Evolutionary conservation across 2,329 filamentous ascomycete species (phyloP), one percentile per base, ranked within the genome.

Genomic region (Colletotrichum viniferum): DNA sequence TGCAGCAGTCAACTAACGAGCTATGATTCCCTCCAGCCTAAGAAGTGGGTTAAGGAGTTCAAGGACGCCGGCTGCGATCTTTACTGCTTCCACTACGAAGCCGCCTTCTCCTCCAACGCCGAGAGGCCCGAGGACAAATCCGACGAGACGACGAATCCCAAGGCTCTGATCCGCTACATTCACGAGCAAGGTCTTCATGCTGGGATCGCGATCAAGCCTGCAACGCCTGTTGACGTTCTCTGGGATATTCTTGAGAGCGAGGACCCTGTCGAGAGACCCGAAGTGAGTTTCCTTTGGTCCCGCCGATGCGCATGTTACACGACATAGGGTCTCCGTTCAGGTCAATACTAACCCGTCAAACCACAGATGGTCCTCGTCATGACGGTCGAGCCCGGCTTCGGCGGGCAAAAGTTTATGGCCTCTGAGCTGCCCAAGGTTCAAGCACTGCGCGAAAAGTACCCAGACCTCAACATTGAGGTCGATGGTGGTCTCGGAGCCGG

Each of bases 31-130:
- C 18, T 74, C 12, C 28, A 97, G 96, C 97, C 97, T 79, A 97
- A 98, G 89, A 96, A 96, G 90, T 99, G 97, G 97, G 96, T 98
- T 81, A 95, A 94, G 82, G 95, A 98, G 77, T 98, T 99, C 88
- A 92, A 97, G 84, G 93, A 94, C 69, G 97, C 96, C 76, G 97
- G 97, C 69, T 98, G 96, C 86, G 96, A 99, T 85, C 90, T 99
- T n/a, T 99, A 99, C 89, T 98, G 97, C 89, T 99, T 99, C 89
- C 97, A 99, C 89, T 98, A 98, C 86, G 97, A 99, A 87, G 97
- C 97, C 30, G 97, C 97, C 78, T 91, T 97, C 79, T 98, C 95
- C 66, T 95, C 94, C 58, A 95, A 94, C 43, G 96, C 96, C 81
- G 95, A 96, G 82, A 92, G 90, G 70, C 96, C 96, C 63, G 92